Evolutionary conservation across 192 early-diverging fungal genomes (phyloP), one percentile per base, ranked within the genome.

Genomic region (Backusella luteola): DNA sequence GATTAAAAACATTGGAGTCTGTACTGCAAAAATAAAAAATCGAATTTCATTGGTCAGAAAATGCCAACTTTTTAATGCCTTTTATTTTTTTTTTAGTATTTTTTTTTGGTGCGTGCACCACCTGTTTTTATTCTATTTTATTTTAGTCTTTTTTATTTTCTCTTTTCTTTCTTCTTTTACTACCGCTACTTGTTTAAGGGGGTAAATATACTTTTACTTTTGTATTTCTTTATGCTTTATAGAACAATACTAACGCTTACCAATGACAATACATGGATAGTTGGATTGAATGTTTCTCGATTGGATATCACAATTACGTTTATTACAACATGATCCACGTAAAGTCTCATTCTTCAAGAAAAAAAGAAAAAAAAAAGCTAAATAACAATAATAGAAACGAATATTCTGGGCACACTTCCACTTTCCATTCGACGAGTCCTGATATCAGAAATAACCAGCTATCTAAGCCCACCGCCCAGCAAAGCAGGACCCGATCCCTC

Each of bases 251-350:
- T 12, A 59, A 8, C 7, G 4, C 52, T 56, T 26, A 59, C 56
- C 26, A 59, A 26, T 59, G 56, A 12, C 21, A 12, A 12, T 29
- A 14, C 6, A 59, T 12, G 12, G 7, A 26, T 29, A 29, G 56
- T 59, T 59, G 23, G 23, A 59, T 59, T 59, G 67, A 49, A 94
- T 94, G 93, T 93, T 94, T 85, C 79, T 94, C 69, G 89, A 93
- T 73, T 89, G 90, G 83, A 93, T 93, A 73, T 86, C 87, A 39
- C 85, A 93, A 75, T 87, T 95, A 36, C 83, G 84, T 21, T 84
- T 95, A 36, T 85, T 95, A 75, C 72, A 90, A 59, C 93, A 90
- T 79, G 85, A 91, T 81, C 81, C 90, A 80, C 91, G 94, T 94
- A 87, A 41, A 59, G 46, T 49, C 46, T 49, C 15, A 17, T 70